These are phyloP conservation scores for Setomelanomma holmii DNA, from an alignment of 2,329 filamentous ascomycete genomes.

Conservation along the genomic window DNA sequence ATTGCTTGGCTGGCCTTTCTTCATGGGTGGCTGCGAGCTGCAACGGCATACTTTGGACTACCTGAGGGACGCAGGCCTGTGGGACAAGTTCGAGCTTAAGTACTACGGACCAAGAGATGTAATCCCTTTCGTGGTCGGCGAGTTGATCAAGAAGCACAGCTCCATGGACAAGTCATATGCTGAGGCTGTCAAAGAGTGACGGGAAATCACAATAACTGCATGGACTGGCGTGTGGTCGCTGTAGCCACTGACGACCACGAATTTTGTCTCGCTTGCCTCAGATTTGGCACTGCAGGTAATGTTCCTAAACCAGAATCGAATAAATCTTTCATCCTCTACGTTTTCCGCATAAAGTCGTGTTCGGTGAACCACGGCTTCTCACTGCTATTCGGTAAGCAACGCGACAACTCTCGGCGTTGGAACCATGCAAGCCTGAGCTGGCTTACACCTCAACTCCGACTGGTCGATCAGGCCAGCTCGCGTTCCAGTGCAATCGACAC, in stretches of 20 bases:
- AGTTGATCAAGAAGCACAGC: conserved; percentile 41
- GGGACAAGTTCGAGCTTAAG: conserved; percentile 59
- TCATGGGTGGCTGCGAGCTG: conserved; percentile 60
- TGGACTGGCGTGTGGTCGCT: background rate
- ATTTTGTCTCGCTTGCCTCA: background rate
- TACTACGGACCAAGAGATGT: conserved; percentile 36
- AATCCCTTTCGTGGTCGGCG: conserved; percentile 47
- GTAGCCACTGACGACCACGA: no score
- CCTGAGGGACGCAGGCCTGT: conserved; percentile 55
- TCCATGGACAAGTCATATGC: conserved; percentile 27
- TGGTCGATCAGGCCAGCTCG: background rate
- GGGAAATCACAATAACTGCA: background rate
- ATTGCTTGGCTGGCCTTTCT: conserved; percentile 59
- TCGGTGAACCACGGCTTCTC: no score
- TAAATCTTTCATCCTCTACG: no score
- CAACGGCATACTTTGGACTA: conserved; percentile 57
- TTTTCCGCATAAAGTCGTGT: no score
- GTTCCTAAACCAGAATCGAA: no score
- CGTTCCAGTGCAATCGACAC: background rate
- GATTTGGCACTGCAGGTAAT: no score
- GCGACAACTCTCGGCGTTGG: no score
- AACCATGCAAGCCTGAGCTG: no score
- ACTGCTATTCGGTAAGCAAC: no score
- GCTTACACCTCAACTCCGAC: no score
- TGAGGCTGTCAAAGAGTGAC: conserved; percentile 23